Evolutionary conservation across 129 eudicot species (phyloP).

Genomic region (Flaveria bidentis): DNA sequence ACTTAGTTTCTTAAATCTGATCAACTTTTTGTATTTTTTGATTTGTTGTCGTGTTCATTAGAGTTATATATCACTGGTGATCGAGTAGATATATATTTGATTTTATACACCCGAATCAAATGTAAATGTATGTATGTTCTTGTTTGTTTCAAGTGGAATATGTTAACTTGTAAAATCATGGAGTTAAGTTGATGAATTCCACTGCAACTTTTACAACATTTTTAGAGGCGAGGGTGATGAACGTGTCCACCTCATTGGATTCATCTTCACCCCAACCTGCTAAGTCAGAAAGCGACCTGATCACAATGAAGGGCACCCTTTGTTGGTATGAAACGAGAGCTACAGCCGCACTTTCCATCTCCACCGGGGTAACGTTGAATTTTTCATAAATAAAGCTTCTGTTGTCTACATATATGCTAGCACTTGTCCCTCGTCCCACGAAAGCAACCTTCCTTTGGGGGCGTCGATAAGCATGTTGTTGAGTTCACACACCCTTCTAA

Average conservation of each 20-base stretch:
- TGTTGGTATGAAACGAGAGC: slow-evolving; percentile 55
- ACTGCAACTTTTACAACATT: slow-evolving; percentile 26
- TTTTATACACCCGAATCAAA: no score
- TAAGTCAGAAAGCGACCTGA: slow-evolving; percentile 56
- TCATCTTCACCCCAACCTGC: slow-evolving; percentile 41
- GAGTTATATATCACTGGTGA: no score
- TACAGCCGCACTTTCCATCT: slow-evolving; percentile 66
- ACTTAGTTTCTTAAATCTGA: slow-evolving; percentile 31
- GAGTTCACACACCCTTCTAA: slow-evolving; percentile 40
- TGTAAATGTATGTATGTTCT: no score
- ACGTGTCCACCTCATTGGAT: slow-evolving; percentile 29
- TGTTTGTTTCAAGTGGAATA: no score
- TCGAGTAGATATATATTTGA: no score
- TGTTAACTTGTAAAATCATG: no score
- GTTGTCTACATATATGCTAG: slow-evolving; percentile 49
- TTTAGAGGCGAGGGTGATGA: slow-evolving; percentile 15
- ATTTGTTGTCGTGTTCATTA: background rate
- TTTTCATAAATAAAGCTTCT: slow-evolving; percentile 40
- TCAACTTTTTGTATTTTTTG: slow-evolving; percentile 35
- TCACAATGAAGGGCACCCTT: slow-evolving; percentile 51
- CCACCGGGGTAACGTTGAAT: slow-evolving; percentile 43
- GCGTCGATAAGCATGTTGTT: slow-evolving; percentile 37
- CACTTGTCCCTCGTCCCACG: slow-evolving; percentile 46
- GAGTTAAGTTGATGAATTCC: slow-evolving; percentile 31
- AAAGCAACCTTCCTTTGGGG: slow-evolving; percentile 43